Percentiles rank a stretch among this genome's conserved stretches.
Evolutionary conservation across 192 early-diverging fungal genomes (phyloP).

Genomic region (Powellomyces hirtus): DNA sequence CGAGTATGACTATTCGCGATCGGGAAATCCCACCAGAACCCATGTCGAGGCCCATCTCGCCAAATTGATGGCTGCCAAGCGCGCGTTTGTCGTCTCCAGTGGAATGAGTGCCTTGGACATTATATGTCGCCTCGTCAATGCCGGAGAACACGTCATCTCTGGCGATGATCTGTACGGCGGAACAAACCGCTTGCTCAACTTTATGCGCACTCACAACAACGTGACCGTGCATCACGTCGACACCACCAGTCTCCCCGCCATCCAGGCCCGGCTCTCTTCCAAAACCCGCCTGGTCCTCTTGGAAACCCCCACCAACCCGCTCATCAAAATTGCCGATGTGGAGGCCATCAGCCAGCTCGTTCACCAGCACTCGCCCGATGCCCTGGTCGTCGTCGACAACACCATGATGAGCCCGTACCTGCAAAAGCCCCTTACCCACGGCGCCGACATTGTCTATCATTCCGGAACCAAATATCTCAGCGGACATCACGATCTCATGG

Average conservation of each 20-base stretch:
- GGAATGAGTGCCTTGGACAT: slow-evolving; percentile 96
- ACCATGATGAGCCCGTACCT: slow-evolving; percentile 99
- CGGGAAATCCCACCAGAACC: slow-evolving; percentile 98
- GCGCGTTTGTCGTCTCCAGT: slow-evolving; percentile 81
- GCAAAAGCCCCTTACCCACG: slow-evolving; percentile 83
- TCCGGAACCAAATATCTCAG: slow-evolving; percentile 97
- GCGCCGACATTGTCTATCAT: slow-evolving; percentile 92
- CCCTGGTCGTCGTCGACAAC: slow-evolving; percentile 93
- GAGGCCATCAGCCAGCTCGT: slow-evolving; percentile 71
- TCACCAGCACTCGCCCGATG: slow-evolving; percentile 69
- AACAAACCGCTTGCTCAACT: slow-evolving; percentile 90
- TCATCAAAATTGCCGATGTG: slow-evolving; percentile 93
- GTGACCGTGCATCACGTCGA: slow-evolving; percentile 90
- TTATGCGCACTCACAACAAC: slow-evolving; percentile 72
- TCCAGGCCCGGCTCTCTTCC: slow-evolving; percentile 65
- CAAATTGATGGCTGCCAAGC: slow-evolving; percentile 87
- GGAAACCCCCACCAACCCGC: slow-evolving; percentile 95
- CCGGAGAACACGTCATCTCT: slow-evolving; percentile 88
- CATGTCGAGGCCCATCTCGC: slow-evolving; percentile 88
- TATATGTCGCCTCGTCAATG: slow-evolving; percentile 80
- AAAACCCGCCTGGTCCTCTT: slow-evolving; percentile 85
- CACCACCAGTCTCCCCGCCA: slow-evolving; percentile 67
- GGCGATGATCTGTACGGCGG: slow-evolving; percentile 96
- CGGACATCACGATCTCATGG: slow-evolving; percentile 98
- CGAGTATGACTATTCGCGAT: slow-evolving; percentile 93